A percentile compares a stretch with the other conserved stretches of the same genome.
Evolutionary conservation across 2,329 filamentous ascomycete genomes (phyloP).

Genomic region (Zasmidium citrigriseum): DNA sequence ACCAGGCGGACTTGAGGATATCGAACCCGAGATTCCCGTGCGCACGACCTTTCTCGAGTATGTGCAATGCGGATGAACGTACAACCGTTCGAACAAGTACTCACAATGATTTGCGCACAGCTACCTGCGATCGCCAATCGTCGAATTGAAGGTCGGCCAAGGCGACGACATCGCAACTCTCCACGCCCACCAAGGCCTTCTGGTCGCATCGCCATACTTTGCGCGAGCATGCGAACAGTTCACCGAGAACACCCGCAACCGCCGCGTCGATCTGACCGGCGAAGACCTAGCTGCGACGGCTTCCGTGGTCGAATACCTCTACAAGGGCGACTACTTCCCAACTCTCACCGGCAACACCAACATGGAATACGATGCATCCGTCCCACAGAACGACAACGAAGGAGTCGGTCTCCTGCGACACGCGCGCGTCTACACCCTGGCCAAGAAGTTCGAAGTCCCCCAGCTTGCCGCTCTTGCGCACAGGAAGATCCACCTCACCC

Average conservation of each 20-base stretch:
- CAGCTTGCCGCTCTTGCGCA: constrained; percentile 75
- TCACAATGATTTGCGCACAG: constrained; percentile 29
- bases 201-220: constrained; percentile 75
- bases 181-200: constrained; percentile 76
- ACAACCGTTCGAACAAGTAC: not conserved
- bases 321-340: constrained; percentile 86
- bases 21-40: constrained; percentile 44
- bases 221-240: constrained; percentile 63
- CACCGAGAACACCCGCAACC: constrained; percentile 56
- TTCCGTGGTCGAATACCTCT: constrained; percentile 80
- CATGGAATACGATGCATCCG: constrained; percentile 68
- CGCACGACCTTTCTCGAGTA: constrained; percentile 50
- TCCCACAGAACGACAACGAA: constrained; percentile 70
- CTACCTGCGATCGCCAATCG: constrained; percentile 50
- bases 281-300: constrained; percentile 74
- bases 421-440: constrained; percentile 85
- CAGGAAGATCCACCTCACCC: constrained; percentile 88
- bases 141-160: constrained; percentile 48
- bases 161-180: constrained; percentile 64
- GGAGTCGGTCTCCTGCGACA: constrained; percentile 85
- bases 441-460: constrained; percentile 69
- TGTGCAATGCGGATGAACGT: constrained; percentile 15
- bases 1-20: constrained; percentile 41
- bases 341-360: constrained; percentile 58
- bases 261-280: constrained; percentile 66